Evolutionary conservation across 2,329 filamentous ascomycete species (phyloP).

Genomic region (Xylariaceae sp.): DNA sequence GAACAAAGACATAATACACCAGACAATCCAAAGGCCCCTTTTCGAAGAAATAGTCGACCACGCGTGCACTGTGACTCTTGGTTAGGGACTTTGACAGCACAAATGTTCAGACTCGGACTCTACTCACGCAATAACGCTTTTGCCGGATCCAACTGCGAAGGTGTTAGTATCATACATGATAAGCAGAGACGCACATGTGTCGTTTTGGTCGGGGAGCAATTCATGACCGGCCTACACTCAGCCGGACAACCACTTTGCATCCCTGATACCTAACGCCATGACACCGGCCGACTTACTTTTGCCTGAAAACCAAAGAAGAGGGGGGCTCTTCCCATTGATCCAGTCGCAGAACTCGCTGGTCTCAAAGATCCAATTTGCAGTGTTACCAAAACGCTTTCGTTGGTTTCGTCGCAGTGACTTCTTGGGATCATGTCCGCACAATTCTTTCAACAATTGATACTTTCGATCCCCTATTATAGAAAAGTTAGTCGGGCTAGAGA

Average conservation of each 20-base stretch:
- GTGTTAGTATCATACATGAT: neutral
- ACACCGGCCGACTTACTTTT: slow-evolving; percentile 7
- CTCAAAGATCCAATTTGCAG: slow-evolving; percentile 19
- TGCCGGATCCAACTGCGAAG: slow-evolving; percentile 8
- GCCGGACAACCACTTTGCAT: too few species aligned
- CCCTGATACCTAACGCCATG: too few species aligned
- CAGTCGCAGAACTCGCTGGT: slow-evolving; percentile 20
- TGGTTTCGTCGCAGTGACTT: slow-evolving; percentile 27
- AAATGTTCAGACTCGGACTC: neutral
- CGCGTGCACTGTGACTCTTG: slow-evolving; percentile 15
- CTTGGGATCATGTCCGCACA: slow-evolving; percentile 28
- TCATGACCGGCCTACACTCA: too few species aligned
- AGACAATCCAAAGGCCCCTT: slow-evolving; percentile 1
- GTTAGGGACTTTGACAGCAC: neutral
- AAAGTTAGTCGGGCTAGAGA: neutral
- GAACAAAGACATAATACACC: slow-evolving; percentile 27
- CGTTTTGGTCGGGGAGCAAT: too few species aligned
- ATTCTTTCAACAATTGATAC: slow-evolving; percentile 26
- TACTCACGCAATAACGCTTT: slow-evolving; percentile 8
- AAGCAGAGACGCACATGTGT: too few species aligned
- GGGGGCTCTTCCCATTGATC: neutral
- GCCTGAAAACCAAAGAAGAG: slow-evolving; percentile 9
- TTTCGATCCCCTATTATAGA: slow-evolving; percentile 3
- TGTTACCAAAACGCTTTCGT: slow-evolving; percentile 27
- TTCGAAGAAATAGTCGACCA: slow-evolving; percentile 21